Conservation (phyloP, 441 rosid genomes). For the Corymbia citriodora region DNA sequence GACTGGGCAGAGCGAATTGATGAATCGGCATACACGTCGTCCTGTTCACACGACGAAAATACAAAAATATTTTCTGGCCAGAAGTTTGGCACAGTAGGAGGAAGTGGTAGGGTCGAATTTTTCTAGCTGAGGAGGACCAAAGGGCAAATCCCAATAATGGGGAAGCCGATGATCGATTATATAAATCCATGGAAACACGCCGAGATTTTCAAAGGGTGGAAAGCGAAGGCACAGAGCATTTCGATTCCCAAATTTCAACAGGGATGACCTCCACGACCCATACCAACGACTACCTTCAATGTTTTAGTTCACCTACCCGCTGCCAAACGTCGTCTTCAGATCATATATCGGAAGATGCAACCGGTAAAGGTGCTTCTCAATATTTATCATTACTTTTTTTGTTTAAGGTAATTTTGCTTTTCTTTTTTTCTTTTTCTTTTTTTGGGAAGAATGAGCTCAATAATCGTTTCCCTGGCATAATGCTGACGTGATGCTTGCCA, state of each 20-base stretch:
- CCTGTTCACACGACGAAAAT: not conserved
- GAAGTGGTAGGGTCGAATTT: not conserved
- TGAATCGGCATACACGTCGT: not conserved
- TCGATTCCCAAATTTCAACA: not conserved
- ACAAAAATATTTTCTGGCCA: not conserved
- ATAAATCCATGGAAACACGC: not conserved
- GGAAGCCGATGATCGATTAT: not conserved
- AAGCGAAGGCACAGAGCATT: not conserved
- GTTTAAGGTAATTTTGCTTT: not conserved
- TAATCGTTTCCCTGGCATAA: not conserved
- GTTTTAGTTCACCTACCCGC: not conserved
- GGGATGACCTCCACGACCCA: not conserved
- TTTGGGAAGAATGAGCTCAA: not conserved
- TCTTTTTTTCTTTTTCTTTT: accelerated
- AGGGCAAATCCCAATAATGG: not conserved
- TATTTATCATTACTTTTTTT: not conserved
- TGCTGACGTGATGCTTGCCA: not conserved
- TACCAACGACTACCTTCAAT: not conserved
- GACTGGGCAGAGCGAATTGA: not conserved
- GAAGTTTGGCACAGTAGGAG: not conserved
- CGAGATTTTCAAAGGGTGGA: not conserved
- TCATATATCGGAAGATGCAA: too few relatives aligned
- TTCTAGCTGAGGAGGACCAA: not conserved
- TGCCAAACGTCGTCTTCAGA: not conserved
- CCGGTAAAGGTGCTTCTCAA: not conserved